phyloP scores from a whole-genome alignment of 1,284 basidiomycete genomes.

The Tilletia horrida region DNA sequence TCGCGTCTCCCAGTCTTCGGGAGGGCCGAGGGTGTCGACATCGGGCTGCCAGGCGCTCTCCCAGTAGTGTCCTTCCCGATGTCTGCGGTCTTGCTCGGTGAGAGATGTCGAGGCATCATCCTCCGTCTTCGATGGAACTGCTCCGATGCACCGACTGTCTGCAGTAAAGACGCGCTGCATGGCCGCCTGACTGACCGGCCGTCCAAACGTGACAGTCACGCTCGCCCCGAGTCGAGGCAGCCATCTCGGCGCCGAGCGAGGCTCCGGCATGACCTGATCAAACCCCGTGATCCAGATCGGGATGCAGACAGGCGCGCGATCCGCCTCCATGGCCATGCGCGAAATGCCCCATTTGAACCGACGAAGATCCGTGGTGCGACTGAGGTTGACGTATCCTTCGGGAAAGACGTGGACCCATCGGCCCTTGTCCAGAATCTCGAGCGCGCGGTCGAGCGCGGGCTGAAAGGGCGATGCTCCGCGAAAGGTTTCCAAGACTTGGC shows the following conservation, averaged over 20 bases:
- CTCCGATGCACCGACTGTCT: conserved; percentile 4
- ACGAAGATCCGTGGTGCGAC: conserved; percentile 63
- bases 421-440: conserved; percentile 73
- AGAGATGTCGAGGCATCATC: neutral
- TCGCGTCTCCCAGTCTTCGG: conserved; percentile 3
- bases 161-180: conserved; percentile 1
- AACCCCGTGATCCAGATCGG: conserved; percentile 80
- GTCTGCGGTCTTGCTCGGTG: neutral
- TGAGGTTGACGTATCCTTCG: conserved; percentile 81
- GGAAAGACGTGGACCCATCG: conserved; percentile 93
- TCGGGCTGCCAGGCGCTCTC: neutral
- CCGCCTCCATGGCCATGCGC: conserved; percentile 57
- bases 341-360: conserved; percentile 96
- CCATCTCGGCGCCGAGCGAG: conserved; percentile 38
- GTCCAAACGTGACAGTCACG: conserved; percentile 44
- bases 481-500: conserved; percentile 90
- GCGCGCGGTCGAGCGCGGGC: conserved; percentile 75
- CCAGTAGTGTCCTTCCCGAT: neutral
- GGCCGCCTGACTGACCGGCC: conserved; percentile 29
- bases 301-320: conserved; percentile 68
- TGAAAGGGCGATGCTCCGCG: conserved; percentile 87
- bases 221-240: conserved; percentile 41
- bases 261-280: conserved; percentile 52
- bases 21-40: neutral
- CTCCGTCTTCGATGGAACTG: neutral